phyloP scores from a whole-genome alignment of 148 eudicot species.

The Mesembryanthemum crystallinum region DNA sequence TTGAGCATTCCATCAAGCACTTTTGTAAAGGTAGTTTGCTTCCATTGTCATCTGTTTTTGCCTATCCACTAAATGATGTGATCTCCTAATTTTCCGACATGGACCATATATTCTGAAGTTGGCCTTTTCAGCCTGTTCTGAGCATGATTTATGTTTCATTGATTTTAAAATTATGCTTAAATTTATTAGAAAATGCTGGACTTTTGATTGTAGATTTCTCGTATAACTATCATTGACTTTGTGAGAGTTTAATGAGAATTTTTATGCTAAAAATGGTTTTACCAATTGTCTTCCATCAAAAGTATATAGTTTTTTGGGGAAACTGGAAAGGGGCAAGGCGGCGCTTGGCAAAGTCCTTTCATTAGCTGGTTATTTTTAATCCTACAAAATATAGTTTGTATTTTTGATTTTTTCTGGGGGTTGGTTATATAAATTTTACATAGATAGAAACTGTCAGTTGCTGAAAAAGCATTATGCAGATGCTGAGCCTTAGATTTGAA shows the following conservation, averaged over 20 bases:
- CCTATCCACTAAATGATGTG: no score
- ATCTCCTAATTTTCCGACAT: no score
- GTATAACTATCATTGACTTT: background rate
- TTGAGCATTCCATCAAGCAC: conserved; percentile 91
- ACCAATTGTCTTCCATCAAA: background rate
- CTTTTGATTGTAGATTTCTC: background rate
- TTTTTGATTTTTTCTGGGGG: background rate
- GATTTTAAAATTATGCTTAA: no score
- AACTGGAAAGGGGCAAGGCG: background rate
- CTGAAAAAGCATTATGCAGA: background rate
- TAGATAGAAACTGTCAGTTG: background rate
- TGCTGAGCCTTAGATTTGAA: background rate
- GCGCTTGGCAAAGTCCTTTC: background rate
- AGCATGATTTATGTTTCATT: background rate
- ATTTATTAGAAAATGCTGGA: no score
- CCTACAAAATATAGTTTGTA: background rate
- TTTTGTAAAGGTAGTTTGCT: conserved; percentile 71
- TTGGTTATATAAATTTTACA: background rate
- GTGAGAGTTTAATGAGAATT: background rate
- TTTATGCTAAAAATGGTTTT: background rate
- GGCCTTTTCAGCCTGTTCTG: no score
- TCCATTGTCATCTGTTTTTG: no score
- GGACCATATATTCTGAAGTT: background rate
- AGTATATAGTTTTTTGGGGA: background rate
- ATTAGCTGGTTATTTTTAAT: background rate